phyloP scores from a whole-genome alignment of 257 asterid species.

The Salvia hispanica region DNA sequence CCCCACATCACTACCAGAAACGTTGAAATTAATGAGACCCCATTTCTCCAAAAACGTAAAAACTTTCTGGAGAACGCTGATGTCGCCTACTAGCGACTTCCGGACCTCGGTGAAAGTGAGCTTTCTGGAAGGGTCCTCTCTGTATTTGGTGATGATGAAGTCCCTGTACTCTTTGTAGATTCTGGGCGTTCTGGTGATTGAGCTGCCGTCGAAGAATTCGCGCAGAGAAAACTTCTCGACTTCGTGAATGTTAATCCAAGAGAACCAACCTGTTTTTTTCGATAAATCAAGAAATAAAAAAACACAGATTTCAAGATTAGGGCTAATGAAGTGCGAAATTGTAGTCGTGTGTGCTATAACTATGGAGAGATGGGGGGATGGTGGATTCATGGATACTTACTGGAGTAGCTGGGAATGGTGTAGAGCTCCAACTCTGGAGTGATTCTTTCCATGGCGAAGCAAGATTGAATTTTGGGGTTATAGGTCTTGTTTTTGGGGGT shows the following conservation, averaged over 20 bases:
- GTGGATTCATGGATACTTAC: slow-evolving; percentile 42
- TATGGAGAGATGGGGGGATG: background rate
- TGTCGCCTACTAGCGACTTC: slow-evolving; percentile 85
- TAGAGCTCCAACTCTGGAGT: slow-evolving; percentile 69
- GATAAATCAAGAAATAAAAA: slow-evolving; percentile 6
- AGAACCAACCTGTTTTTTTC: slow-evolving; percentile 74
- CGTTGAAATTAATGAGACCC: slow-evolving; percentile 85
- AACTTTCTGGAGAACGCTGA: slow-evolving; percentile 72
- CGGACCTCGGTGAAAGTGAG: slow-evolving; percentile 76
- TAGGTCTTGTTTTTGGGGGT: too few relatives aligned
- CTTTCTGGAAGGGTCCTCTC: slow-evolving; percentile 68
- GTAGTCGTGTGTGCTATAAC: background rate
- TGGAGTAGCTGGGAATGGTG: slow-evolving; percentile 87
- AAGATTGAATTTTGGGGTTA: background rate
- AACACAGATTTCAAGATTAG: slow-evolving; percentile 8
- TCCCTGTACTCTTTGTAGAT: slow-evolving; percentile 87
- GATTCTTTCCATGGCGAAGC: slow-evolving; percentile 48
- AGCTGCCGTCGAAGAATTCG: slow-evolving; percentile 79
- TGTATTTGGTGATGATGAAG: slow-evolving; percentile 72
- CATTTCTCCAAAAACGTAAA: slow-evolving; percentile 83
- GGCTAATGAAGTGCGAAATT: background rate
- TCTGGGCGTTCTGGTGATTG: slow-evolving; percentile 74
- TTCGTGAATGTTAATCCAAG: slow-evolving; percentile 82
- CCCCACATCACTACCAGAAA: slow-evolving; percentile 18
- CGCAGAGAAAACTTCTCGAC: slow-evolving; percentile 69